A percentile compares a stretch with the other conserved stretches of the same genome.
phyloP scores from a whole-genome alignment of 2,329 filamentous ascomycete genomes.

The Fusarium decemcellulare region DNA sequence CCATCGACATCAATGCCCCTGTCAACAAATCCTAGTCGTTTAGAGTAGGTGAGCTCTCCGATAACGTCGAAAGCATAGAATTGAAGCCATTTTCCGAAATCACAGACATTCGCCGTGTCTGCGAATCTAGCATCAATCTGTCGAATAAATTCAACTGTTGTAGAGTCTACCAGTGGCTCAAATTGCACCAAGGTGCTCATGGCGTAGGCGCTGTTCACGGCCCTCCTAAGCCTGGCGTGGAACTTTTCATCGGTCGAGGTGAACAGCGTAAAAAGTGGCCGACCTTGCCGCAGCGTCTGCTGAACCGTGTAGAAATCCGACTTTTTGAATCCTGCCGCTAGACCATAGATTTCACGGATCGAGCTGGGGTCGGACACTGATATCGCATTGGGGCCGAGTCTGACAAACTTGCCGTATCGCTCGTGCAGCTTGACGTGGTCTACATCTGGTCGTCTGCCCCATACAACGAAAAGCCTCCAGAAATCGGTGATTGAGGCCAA shows the following conservation, averaged over 20 bases:
- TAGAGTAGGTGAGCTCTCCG: slow-evolving; percentile 22
- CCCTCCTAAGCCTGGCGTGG: slow-evolving; percentile 1
- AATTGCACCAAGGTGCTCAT: slow-evolving; percentile 18
- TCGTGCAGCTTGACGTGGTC: slow-evolving; percentile 27
- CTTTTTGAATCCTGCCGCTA: slow-evolving; percentile 22
- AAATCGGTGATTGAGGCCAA: slow-evolving; percentile 17
- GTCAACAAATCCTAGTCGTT: slow-evolving; percentile 34
- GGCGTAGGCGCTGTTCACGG: slow-evolving; percentile 6
- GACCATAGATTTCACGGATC: slow-evolving; percentile 21
- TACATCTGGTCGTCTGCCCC: slow-evolving; percentile 24
- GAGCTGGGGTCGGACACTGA: slow-evolving; percentile 20
- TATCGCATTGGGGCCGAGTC: slow-evolving; percentile 17
- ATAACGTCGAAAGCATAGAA: slow-evolving; percentile 42
- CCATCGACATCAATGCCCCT: slow-evolving; percentile 28
- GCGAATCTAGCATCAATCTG: slow-evolving; percentile 2
- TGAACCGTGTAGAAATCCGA: neutral
- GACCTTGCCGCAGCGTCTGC: slow-evolving; percentile 7
- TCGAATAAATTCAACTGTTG: neutral
- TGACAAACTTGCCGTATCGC: slow-evolving; percentile 16
- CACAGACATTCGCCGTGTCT: neutral
- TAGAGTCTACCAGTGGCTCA: slow-evolving; percentile 12
- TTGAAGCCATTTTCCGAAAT: slow-evolving; percentile 35
- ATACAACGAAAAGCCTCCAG: slow-evolving; percentile 28
- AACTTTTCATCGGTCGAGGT: slow-evolving; percentile 14
- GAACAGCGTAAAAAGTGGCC: slow-evolving; percentile 9